Evolutionary conservation across 2,329 filamentous ascomycete species (phyloP), one percentile per base, ranked within the genome.

Genomic region (Aureobasidium sp.): DNA sequence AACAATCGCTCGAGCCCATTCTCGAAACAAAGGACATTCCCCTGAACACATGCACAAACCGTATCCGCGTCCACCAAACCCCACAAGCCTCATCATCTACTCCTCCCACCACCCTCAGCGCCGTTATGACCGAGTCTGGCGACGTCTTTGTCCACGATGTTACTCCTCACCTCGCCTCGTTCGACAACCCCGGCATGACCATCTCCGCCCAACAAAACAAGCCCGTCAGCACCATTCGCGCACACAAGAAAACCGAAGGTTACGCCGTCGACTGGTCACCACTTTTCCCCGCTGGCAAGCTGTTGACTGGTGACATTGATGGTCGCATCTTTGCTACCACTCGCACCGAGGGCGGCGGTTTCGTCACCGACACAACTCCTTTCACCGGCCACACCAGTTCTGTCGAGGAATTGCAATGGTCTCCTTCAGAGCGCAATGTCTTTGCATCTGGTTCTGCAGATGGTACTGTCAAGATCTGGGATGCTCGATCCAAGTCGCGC

Each of bases 251-350:
- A 13, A 74, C 73, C 64, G 94, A 99, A 79, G 94, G 94, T 53
- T 99, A 97, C 74, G 94, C 91, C 0, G 77, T 99, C n/a, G 94
- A 97, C 76, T 99, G 94, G 94, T 96, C 92, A 30, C 89, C 91
- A 1, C 74, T 90, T 10, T 82, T 90, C 49, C 85, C 91, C 0
- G 82, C 86, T 50, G 92, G 92, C 63, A 94, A 93, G 76, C 85
- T 99, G 3, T 77, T 96, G 49, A 97, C 93, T 0, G 94, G 94
- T 65, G 94, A 99, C 76, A 91, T 92, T 71, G 83, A 92, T 67
- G 94, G 94, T 63, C 80, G 88, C 64, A 97, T 99, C 72, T 97
- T 91, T 75, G 81, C 87, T 63, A 97, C 93, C 1, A 91, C 90
- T 8, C 83, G 90, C 62, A 92, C 88, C 55, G 90, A 94, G 71